Percentiles rank a stretch among this genome's conserved stretches.
Conservation (phyloP, 257 asterid species). For the Capsicum rhomboideum region DNA sequence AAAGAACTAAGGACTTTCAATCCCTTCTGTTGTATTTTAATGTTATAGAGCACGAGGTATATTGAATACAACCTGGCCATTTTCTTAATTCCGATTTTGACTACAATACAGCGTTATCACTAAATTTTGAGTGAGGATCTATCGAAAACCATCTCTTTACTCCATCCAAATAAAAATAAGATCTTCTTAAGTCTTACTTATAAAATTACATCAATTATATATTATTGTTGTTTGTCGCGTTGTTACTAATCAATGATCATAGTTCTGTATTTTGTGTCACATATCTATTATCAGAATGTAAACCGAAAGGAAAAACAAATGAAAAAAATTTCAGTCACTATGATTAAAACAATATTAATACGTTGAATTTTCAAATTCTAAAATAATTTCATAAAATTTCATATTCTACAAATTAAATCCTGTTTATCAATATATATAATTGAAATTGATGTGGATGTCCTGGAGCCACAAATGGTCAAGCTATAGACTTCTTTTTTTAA, state of each 20-base stretch:
- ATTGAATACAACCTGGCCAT: not conserved
- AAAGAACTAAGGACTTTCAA: too few relatives aligned
- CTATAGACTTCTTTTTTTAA: too few relatives aligned
- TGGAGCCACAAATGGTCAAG: not conserved
- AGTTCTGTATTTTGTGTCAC: not conserved
- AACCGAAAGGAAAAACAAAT: too few relatives aligned
- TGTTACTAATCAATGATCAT: not conserved
- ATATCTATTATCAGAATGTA: too few relatives aligned
- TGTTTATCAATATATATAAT: too few relatives aligned
- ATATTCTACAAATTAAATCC: too few relatives aligned
- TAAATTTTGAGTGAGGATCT: too few relatives aligned
- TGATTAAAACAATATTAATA: not conserved
- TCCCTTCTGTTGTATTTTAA: not conserved
- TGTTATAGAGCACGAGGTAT: not conserved
- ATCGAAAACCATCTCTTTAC: too few relatives aligned
- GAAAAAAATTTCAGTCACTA: not conserved
- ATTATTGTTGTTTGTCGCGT: not conserved
- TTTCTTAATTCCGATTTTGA: not conserved
- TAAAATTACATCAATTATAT: not conserved
- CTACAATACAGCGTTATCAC: not conserved
- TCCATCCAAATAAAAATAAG: too few relatives aligned
- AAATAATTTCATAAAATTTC: too few relatives aligned
- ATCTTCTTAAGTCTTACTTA: too few relatives aligned
- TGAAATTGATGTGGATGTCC: not conserved
- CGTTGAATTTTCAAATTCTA: too few relatives aligned